phyloP scores from a whole-genome alignment of 176 grass and related monocot genomes.

The Metroxylon sagu region DNA sequence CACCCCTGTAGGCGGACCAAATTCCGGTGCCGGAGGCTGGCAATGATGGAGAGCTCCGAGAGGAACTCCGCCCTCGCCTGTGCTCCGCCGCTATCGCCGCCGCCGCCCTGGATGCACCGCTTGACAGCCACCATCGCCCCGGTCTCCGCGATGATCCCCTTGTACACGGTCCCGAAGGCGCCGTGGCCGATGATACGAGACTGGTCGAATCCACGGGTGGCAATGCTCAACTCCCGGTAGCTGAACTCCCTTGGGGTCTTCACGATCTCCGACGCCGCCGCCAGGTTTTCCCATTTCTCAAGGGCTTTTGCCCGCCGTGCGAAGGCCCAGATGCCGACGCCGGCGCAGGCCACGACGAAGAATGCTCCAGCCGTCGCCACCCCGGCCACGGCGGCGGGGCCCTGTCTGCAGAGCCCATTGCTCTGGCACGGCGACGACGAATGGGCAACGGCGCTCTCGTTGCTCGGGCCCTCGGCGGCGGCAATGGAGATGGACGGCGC shows the following conservation, averaged over 20 bases:
- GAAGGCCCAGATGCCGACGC: conserved; percentile 58
- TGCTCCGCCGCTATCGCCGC: conserved; percentile 12
- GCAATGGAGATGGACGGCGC: conserved; percentile 22
- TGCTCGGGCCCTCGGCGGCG: conserved; percentile 28
- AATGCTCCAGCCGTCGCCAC: conserved; percentile 64
- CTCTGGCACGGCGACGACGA: conserved; percentile 14
- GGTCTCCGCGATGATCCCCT: conserved; percentile 82
- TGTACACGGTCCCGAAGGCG: conserved; percentile 94
- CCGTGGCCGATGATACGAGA: conserved; percentile 82
- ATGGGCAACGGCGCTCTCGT: neutral
- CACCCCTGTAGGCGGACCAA: conserved; percentile 80
- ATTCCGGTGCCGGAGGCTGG: conserved; percentile 87
- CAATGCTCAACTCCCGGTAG: conserved; percentile 69
- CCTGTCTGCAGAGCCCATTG: conserved; percentile 20
- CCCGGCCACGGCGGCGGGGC: conserved; percentile 55
- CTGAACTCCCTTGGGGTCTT: conserved; percentile 66
- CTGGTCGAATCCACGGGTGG: conserved; percentile 49
- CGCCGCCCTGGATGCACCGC: conserved; percentile 50
- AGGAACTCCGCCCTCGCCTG: conserved; percentile 77
- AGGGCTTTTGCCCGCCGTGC: conserved; percentile 23
- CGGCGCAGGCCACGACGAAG: conserved; percentile 56
- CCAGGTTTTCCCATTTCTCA: conserved; percentile 36
- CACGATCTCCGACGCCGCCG: conserved; percentile 56
- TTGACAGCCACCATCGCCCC: conserved; percentile 95
- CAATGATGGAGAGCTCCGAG: conserved; percentile 92